Conservation (phyloP, 1,284 basidiomycete genomes). For the Irpex sp. region DNA sequence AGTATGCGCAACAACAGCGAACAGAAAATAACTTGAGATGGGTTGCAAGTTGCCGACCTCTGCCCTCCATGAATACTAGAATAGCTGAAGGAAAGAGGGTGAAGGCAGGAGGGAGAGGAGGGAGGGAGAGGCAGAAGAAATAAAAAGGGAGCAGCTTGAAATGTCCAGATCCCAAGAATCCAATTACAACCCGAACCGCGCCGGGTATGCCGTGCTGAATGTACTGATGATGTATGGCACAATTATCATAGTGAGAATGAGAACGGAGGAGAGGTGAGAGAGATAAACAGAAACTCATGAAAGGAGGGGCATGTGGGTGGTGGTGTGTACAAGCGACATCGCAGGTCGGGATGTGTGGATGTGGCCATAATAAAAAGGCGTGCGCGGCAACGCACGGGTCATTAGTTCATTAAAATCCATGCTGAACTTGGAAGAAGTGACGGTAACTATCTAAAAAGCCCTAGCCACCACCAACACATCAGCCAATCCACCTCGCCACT, state of each 20-base stretch:
- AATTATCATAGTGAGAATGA: not conserved
- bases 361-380: not conserved
- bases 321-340: conserved; percentile 1
- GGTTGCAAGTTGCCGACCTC: not conserved
- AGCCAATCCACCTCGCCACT: not conserved
- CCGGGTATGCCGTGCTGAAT: not conserved
- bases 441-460: not conserved
- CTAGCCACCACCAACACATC: not conserved
- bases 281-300: not conserved
- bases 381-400: not conserved
- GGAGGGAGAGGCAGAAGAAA: too few relatives aligned
- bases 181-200: not conserved
- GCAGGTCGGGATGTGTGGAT: not conserved
- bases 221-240: not conserved
- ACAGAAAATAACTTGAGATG: not conserved
- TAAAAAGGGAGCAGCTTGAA: not conserved
- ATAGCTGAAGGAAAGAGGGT: not conserved
- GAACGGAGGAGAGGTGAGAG: too few relatives aligned
- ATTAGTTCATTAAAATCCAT: conserved; percentile 4
- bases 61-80: not conserved
- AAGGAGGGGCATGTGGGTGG: not conserved
- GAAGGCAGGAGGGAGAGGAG: not conserved
- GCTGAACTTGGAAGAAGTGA: conserved; percentile 1
- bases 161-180: not conserved
- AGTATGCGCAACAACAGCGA: not conserved